A percentile compares a stretch with the other conserved stretches of the same genome.
phyloP scores from a whole-genome alignment of 2,329 filamentous ascomycete species.

The Fusarium compactum region DNA sequence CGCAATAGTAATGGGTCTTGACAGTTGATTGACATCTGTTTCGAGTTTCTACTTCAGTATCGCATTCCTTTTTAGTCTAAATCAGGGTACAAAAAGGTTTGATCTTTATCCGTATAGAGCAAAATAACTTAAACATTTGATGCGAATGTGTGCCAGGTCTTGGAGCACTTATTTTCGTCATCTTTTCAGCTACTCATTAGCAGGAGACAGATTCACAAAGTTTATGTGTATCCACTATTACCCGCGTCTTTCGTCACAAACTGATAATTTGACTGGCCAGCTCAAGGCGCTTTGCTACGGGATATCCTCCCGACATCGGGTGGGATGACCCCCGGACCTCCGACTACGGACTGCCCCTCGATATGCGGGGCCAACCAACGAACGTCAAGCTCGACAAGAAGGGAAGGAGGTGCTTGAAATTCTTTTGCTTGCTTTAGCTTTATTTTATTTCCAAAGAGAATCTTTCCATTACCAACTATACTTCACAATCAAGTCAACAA shows the following conservation, averaged over 20 bases:
- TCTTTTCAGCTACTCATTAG: neutral
- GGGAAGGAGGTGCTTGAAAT: slow-evolving; percentile 15
- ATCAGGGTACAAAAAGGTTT: neutral
- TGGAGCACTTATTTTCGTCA: neutral
- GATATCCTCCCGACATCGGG: slow-evolving; percentile 25
- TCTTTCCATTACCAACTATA: slow-evolving; percentile 11
- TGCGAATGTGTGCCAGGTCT: neutral
- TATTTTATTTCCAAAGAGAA: slow-evolving; percentile 9
- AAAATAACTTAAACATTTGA: neutral
- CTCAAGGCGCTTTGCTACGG: slow-evolving; percentile 25
- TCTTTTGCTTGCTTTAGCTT: slow-evolving; percentile 9
- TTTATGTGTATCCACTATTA: slow-evolving; percentile 20
- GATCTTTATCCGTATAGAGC: neutral
- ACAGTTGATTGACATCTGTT: neutral
- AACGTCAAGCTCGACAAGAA: slow-evolving; percentile 7
- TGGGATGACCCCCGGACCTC: slow-evolving; percentile 4
- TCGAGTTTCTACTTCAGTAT: slow-evolving; percentile 8
- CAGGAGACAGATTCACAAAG: neutral
- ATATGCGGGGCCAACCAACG: slow-evolving; percentile 22
- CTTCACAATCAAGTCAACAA: slow-evolving; percentile 20
- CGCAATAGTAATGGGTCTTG: neutral
- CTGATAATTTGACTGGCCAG: slow-evolving; percentile 16
- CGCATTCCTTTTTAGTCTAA: slow-evolving; percentile 9
- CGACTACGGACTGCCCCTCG: slow-evolving; percentile 23
- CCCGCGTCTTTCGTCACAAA: slow-evolving; percentile 17